Conservation (phyloP, 768 basidiomycete genomes). For the Boletus sensibilis region DNA sequence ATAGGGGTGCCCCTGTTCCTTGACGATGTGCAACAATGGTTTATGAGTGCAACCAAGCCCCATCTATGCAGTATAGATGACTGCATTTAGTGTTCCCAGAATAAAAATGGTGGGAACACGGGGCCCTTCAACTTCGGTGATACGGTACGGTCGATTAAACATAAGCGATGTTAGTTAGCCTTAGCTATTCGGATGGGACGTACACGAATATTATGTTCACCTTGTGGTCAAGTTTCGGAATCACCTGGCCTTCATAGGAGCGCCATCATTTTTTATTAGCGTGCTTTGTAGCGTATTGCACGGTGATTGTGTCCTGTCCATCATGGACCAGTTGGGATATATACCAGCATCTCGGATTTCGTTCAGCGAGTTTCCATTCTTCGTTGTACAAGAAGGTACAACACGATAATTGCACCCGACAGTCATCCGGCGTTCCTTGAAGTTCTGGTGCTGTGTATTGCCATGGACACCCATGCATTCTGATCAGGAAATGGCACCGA, state of each 20-base stretch:
- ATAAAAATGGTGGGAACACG: neutral
- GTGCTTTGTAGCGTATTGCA: neutral
- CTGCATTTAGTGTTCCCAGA: neutral
- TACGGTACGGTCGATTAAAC: neutral
- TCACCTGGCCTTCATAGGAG: neutral
- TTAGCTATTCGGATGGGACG: neutral
- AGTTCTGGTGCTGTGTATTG: slow-evolving; percentile 13
- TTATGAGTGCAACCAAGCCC: slow-evolving; percentile 1
- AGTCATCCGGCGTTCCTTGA: neutral
- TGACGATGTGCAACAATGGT: slow-evolving; percentile 14
- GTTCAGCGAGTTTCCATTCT: neutral
- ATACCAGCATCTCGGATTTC: neutral
- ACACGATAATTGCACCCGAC: neutral
- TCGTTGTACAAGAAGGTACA: neutral
- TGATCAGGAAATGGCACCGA: slow-evolving; percentile 11
- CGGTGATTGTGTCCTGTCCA: neutral
- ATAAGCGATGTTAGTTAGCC: no score
- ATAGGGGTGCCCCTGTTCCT: slow-evolving; percentile 34
- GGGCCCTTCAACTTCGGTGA: neutral
- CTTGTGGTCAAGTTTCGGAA: neutral
- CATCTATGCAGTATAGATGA: neutral
- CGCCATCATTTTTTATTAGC: neutral
- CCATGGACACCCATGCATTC: slow-evolving; percentile 12
- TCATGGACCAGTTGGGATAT: neutral
- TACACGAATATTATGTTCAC: neutral